Percentiles rank a stretch among this genome's conserved stretches.
Conservation (phyloP, 257 asterid genomes). For the Plantago ovata region DNA sequence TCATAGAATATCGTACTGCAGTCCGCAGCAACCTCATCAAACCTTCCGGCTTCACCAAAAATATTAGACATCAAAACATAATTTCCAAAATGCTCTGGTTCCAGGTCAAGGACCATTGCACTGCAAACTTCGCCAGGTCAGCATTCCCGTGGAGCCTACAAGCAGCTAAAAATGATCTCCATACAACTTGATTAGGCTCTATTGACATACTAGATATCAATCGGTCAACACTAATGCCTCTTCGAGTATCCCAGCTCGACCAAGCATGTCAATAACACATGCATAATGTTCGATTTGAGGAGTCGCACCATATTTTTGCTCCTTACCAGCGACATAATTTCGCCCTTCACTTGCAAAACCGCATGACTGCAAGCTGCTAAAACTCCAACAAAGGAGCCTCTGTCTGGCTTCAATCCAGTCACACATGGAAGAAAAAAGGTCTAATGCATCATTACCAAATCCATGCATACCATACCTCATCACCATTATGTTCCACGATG, state of each 20-base stretch:
- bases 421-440: constrained; percentile 54
- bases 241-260: constrained; percentile 69
- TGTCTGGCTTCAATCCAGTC: constrained; percentile 60
- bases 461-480: constrained; percentile 89
- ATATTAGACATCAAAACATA: constrained; percentile 72
- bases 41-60: constrained; percentile 72
- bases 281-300: constrained; percentile 68
- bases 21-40: constrained; percentile 60
- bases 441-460: constrained; percentile 58
- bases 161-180: constrained; percentile 82
- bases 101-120: constrained; percentile 49
- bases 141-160: constrained; percentile 67
- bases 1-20: constrained; percentile 68
- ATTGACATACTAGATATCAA: constrained; percentile 57
- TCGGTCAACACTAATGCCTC: constrained; percentile 63
- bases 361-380: constrained; percentile 83
- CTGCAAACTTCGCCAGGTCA: constrained; percentile 60
- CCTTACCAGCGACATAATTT: constrained; percentile 57
- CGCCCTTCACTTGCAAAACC: constrained; percentile 57
- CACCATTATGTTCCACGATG: constrained; percentile 88
- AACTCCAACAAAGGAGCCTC: constrained; percentile 66
- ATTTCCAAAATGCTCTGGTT: constrained; percentile 72
- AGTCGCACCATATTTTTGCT: constrained; percentile 40
- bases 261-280: constrained; percentile 83
- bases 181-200: constrained; percentile 64